Conservation (phyloP, 208 protist species). For the Sergeia podlipaevii region DNA sequence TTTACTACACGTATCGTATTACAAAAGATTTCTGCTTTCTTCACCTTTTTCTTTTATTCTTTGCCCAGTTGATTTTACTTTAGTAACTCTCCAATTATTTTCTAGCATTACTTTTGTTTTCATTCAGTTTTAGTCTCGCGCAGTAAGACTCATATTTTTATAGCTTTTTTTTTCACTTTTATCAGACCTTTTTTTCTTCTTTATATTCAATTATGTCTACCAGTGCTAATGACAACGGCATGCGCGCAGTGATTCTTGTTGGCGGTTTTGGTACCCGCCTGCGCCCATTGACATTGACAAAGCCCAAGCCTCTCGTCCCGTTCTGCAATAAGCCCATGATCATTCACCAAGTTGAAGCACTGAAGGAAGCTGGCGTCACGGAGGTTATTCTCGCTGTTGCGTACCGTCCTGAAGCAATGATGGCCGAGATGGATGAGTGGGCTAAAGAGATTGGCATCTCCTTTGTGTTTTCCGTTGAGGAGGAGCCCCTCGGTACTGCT, state of each 20-base stretch:
- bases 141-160: neutral
- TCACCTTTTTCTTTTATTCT: too few species aligned
- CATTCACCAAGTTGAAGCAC: slow-evolving; percentile 96
- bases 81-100: too few species aligned
- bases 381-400: slow-evolving; percentile 97
- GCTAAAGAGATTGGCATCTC: slow-evolving; percentile 87
- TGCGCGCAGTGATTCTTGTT: slow-evolving; percentile 98
- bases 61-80: too few species aligned
- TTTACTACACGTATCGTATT: too few species aligned
- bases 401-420: slow-evolving; percentile 96
- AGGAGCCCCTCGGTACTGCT: slow-evolving; percentile 96
- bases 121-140: too few species aligned
- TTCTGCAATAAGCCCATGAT: slow-evolving; percentile 99
- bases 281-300: slow-evolving; percentile 96
- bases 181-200: too few species aligned
- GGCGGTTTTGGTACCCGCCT: slow-evolving; percentile 95
- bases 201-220: too few species aligned
- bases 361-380: slow-evolving; percentile 90
- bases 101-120: too few species aligned
- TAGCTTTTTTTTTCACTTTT: neutral
- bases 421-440: slow-evolving; percentile 87
- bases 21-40: too few species aligned
- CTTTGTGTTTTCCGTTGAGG: slow-evolving; percentile 95
- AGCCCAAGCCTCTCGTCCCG: slow-evolving; percentile 96
- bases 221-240: slow-evolving; percentile 35